phyloP scores from a whole-genome alignment of 352 stramenopile genomes.

The Aphanomyces cochlioides region DNA sequence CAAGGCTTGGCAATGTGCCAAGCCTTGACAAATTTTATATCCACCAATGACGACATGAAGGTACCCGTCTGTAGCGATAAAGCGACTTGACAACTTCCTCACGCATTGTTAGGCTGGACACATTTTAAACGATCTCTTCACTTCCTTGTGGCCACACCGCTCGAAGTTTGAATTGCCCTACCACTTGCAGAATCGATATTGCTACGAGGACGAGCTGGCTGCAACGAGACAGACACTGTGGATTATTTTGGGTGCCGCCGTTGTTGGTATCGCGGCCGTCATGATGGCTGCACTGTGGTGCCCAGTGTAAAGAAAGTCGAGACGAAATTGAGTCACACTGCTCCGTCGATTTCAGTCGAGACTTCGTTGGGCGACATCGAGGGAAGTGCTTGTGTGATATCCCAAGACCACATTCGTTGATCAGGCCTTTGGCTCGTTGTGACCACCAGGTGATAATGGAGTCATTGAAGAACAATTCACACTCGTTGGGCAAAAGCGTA shows the following conservation, averaged over 20 bases:
- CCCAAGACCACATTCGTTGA: no score
- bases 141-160: constrained; percentile 87
- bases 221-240: constrained; percentile 31
- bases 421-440: no score
- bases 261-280: neutral
- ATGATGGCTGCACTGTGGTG: neutral
- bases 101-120: constrained; percentile 41
- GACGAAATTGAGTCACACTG: no score
- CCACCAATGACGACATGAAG: constrained; percentile 95
- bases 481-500: no score
- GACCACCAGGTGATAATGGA: no score
- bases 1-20: constrained; percentile 78
- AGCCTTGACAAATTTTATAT: constrained; percentile 92
- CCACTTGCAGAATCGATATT: constrained; percentile 81
- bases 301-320: no score
- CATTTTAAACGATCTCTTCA: constrained; percentile 90
- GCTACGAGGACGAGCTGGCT: constrained; percentile 74
- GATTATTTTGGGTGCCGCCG: neutral
- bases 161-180: constrained; percentile 90
- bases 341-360: no score
- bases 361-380: no score
- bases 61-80: constrained; percentile 59
- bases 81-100: neutral
- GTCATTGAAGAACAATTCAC: no score
- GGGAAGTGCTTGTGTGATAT: no score